Evolutionary conservation across 192 early-diverging fungal species (phyloP).

Genomic region (Coemansia sp.): DNA sequence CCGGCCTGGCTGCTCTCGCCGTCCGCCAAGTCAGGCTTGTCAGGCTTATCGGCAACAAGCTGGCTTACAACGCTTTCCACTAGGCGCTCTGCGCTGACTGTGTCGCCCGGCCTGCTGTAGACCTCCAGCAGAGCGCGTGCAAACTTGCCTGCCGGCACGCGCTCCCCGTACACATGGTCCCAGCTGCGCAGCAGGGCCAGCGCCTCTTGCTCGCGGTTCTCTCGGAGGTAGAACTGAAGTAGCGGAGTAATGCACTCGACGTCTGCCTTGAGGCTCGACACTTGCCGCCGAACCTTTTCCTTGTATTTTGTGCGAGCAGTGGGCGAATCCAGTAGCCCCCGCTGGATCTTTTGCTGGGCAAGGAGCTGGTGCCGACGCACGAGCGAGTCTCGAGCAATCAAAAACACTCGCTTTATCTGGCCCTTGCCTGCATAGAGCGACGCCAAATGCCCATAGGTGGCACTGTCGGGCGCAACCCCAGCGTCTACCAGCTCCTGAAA

Average conservation of each 20-base stretch:
- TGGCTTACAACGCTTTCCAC: constrained; percentile 6
- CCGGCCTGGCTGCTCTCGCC: neutral
- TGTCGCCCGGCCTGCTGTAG: constrained; percentile 33
- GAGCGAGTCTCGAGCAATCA: constrained; percentile 36
- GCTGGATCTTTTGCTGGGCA: constrained; percentile 8
- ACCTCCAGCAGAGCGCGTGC: constrained; percentile 39
- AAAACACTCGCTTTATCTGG: constrained; percentile 34
- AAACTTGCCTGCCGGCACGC: constrained; percentile 40
- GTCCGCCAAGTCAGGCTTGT: neutral
- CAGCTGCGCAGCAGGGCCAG: constrained; percentile 42
- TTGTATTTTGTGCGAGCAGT: constrained; percentile 12
- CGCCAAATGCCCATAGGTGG: constrained; percentile 42
- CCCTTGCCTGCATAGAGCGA: constrained; percentile 36
- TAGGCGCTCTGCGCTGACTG: constrained; percentile 8
- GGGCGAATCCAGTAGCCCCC: constrained; percentile 6
- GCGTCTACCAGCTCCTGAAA: constrained; percentile 46
- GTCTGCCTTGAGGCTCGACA: constrained; percentile 26
- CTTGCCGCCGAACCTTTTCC: constrained; percentile 8
- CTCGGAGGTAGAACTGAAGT: constrained; percentile 38
- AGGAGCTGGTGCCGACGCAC: constrained; percentile 17
- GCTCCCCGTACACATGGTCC: constrained; percentile 28
- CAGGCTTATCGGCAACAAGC: neutral
- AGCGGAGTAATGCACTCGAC: constrained; percentile 48
- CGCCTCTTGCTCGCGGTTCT: constrained; percentile 26
- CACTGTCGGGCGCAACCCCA: constrained; percentile 30